A percentile compares a stretch with the other conserved stretches of the same genome.
Evolutionary conservation across 2,329 filamentous ascomycete species (phyloP).

Genomic region (Cladosporium sp.): DNA sequence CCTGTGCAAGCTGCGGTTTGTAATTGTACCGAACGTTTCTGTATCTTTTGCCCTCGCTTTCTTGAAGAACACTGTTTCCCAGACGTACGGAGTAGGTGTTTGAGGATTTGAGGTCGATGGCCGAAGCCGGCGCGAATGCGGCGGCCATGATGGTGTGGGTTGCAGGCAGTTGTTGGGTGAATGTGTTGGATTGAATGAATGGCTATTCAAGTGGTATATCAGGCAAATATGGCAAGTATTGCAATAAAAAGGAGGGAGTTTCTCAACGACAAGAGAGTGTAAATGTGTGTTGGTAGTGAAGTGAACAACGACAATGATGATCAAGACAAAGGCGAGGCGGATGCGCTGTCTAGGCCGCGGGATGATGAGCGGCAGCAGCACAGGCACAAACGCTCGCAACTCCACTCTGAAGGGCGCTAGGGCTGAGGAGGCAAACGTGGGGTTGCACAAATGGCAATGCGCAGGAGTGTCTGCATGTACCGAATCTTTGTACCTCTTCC

Average conservation of each 20-base stretch:
- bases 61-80: slow-evolving; percentile 24
- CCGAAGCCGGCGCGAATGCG: slow-evolving; percentile 17
- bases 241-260: background rate
- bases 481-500: too few species aligned
- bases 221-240: too few species aligned
- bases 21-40: slow-evolving; percentile 38
- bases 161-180: background rate
- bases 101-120: slow-evolving; percentile 25
- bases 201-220: background rate
- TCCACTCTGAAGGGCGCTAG: too few species aligned
- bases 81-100: slow-evolving; percentile 26
- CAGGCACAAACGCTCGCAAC: too few species aligned
- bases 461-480: too few species aligned
- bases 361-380: background rate
- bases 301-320: background rate
- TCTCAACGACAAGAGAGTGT: background rate
- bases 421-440: too few species aligned
- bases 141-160: slow-evolving; percentile 19
- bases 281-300: background rate
- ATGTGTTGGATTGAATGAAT: background rate
- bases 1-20: slow-evolving; percentile 35
- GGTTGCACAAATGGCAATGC: too few species aligned
- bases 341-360: slow-evolving; percentile 1
- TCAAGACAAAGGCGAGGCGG: background rate
- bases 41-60: slow-evolving; percentile 14